Percentiles rank a stretch among this genome's conserved stretches.
Conservation (phyloP, 306 rosid species). For the Fragaria nilgerrensis region DNA sequence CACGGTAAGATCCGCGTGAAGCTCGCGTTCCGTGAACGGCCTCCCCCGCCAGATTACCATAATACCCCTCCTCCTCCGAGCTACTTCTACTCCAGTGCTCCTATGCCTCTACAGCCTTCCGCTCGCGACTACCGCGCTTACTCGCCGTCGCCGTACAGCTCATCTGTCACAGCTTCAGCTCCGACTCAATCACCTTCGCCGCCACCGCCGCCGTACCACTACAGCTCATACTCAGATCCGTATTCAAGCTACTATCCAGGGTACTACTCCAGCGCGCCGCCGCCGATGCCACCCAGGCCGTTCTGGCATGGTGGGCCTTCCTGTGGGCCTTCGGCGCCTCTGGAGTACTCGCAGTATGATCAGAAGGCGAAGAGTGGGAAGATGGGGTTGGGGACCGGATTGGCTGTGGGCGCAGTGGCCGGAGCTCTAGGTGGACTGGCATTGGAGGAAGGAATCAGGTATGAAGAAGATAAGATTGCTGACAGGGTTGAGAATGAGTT, state of each 20-base stretch:
- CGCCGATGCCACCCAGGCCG: conserved; percentile 62
- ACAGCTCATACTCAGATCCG: conserved; percentile 50
- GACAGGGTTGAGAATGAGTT: conserved; percentile 55
- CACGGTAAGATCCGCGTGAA: conserved; percentile 78
- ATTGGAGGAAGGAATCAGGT: conserved; percentile 63
- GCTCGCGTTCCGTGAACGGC: conserved; percentile 59
- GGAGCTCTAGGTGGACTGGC: conserved; percentile 71
- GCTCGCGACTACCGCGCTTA: conserved; percentile 55
- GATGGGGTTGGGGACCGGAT: conserved; percentile 63
- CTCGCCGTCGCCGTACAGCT: conserved; percentile 42
- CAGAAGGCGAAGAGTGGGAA: conserved; percentile 53
- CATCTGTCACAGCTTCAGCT: conserved; percentile 16
- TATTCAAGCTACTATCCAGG: conserved; percentile 54
- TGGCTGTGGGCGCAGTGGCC: conserved; percentile 71
- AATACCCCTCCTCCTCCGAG: conserved; percentile 33
- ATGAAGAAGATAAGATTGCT: conserved; percentile 61
- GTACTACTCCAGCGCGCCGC: conserved; percentile 56
- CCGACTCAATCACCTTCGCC: conserved; percentile 20
- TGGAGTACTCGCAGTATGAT: conserved; percentile 59
- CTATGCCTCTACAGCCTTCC: conserved; percentile 33
- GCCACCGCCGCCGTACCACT: conserved; percentile 44
- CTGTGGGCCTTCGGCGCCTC: conserved; percentile 59
- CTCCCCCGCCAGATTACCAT: conserved; percentile 50
- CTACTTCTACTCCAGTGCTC: conserved; percentile 35
- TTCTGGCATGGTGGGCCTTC: conserved; percentile 9